Conservation (phyloP, 306 rosid genomes). For the Prunus mume region DNA sequence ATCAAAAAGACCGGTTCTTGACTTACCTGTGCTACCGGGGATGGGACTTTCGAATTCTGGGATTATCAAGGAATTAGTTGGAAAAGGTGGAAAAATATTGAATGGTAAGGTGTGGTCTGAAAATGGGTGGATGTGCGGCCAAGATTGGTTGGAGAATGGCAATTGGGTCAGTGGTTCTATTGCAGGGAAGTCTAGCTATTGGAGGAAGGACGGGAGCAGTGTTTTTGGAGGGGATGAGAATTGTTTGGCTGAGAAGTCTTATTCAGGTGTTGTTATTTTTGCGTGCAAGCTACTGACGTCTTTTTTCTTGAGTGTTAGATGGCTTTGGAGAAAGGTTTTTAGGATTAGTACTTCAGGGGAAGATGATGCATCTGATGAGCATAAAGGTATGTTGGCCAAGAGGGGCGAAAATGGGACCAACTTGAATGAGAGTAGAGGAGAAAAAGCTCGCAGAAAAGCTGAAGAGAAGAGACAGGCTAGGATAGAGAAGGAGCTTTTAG, state of each 20-base stretch:
- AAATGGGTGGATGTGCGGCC: constrained; percentile 87
- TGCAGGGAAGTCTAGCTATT: constrained; percentile 52
- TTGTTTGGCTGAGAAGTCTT: constrained; percentile 83
- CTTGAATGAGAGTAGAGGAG: constrained; percentile 82
- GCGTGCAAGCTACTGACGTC: constrained; percentile 70
- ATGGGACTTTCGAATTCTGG: constrained; percentile 65
- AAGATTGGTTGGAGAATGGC: constrained; percentile 89
- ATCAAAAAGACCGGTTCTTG: constrained; percentile 89
- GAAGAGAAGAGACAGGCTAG: constrained; percentile 99
- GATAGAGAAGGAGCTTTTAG: constrained; percentile 85
- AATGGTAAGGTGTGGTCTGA: constrained; percentile 89
- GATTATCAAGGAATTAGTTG: constrained; percentile 75
- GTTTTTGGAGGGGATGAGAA: constrained; percentile 73
- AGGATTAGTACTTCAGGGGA: constrained; percentile 68
- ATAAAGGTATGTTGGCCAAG: constrained; percentile 61
- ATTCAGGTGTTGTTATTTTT: constrained; percentile 69
- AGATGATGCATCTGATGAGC: constrained; percentile 73
- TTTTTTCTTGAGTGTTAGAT: constrained; percentile 76
- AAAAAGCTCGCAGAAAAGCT: constrained; percentile 96
- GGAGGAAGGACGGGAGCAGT: constrained; percentile 66
- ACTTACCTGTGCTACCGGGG: constrained; percentile 78
- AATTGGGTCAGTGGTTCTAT: constrained; percentile 74
- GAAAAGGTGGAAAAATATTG: constrained; percentile 83
- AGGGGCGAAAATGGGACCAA: constrained; percentile 69
- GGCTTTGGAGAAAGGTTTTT: constrained; percentile 94